Percentiles rank a stretch among this genome's conserved stretches.
phyloP scores from a whole-genome alignment of 768 basidiomycete genomes.

The Glaciozyma martinii region DNA sequence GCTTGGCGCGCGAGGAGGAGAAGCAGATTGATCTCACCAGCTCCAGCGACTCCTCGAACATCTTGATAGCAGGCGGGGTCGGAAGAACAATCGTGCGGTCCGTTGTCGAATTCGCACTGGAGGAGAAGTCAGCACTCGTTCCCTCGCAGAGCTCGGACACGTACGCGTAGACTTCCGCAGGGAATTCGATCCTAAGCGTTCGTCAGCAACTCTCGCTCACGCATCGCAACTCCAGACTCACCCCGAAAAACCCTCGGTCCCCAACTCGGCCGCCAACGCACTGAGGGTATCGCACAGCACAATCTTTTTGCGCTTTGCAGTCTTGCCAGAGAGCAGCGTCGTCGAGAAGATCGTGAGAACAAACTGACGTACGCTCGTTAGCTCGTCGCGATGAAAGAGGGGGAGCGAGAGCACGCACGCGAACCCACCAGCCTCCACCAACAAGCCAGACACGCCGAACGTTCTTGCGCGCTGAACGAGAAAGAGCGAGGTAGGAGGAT shows the following conservation, averaged over 20 bases:
- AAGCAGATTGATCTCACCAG: background rate
- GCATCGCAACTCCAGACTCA: background rate
- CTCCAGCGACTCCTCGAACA: constrained; percentile 4
- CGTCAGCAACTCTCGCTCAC: background rate
- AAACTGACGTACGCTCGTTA: background rate
- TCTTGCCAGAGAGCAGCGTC: constrained; percentile 12
- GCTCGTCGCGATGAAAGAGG: no score
- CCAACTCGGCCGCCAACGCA: background rate
- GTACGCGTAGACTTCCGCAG: constrained; percentile 17
- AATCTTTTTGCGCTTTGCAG: constrained; percentile 6
- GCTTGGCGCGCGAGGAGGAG: background rate
- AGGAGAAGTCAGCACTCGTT: background rate
- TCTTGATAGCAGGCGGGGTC: background rate
- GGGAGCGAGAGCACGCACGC: no score
- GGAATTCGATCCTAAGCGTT: constrained; percentile 10
- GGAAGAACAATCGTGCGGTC: background rate
- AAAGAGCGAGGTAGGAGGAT: no score
- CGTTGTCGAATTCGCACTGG: constrained; percentile 2
- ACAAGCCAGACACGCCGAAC: no score
- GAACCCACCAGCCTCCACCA: no score
- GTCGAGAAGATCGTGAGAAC: constrained; percentile 16
- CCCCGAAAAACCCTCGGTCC: constrained; percentile 7
- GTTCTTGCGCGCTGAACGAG: no score
- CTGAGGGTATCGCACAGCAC: background rate
- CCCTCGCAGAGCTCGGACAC: background rate